Base-by-base conservation (phyloP, 1,284 basidiomycete species). In the Trametes sp. region DNA sequence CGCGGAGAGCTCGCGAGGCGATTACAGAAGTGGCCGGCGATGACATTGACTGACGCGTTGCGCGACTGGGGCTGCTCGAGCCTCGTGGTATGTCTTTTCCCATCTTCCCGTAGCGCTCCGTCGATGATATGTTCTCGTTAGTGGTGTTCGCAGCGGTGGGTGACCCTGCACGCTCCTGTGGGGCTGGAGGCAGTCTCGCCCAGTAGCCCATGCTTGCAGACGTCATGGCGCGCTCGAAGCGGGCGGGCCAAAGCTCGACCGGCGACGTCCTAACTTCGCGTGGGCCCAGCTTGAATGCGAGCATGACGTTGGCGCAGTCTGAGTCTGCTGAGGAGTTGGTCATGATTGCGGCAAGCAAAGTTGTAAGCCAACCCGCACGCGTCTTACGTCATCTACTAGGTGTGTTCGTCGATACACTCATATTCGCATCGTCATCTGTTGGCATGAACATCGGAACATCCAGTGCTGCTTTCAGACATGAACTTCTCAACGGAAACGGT, bases 271-370 rank as follows among this genome's bases (percentile, higher is more conserved):
- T 29, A 46, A 10, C 10, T 24, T 10, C 6, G 45, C 23, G 14
- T 19, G 45, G 42, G 29, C n/a, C n/a, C 29, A 23, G n/a, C 1
- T 13, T 54, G 51, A 38, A 26, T 26, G 26, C 24, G 21, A 31
- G 1, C 26, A 45, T 54, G 53, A 54, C 53, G 53, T 54, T 23
- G n/a, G 53, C 53, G 53, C 53, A 54, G 53, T 45, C 28, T 45
- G 53, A 54, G 29, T 24, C 28, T 45, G 13, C n/a, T n/a, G n/a
- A n/a, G n/a, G n/a, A n/a, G n/a, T n/a, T n/a, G n/a, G n/a, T n/a
- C n/a, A n/a, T n/a, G n/a, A n/a, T n/a, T n/a, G n/a, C n/a, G n/a
- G n/a, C n/a, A n/a, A n/a, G n/a, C n/a, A n/a, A n/a, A n/a, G n/a
- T n/a, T n/a, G n/a, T n/a, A n/a, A n/a, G n/a, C n/a, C n/a, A n/a